Base-by-base conservation (phyloP, 2,329 filamentous ascomycete genomes). In the Pseudogymnoascus sp. region DNA sequence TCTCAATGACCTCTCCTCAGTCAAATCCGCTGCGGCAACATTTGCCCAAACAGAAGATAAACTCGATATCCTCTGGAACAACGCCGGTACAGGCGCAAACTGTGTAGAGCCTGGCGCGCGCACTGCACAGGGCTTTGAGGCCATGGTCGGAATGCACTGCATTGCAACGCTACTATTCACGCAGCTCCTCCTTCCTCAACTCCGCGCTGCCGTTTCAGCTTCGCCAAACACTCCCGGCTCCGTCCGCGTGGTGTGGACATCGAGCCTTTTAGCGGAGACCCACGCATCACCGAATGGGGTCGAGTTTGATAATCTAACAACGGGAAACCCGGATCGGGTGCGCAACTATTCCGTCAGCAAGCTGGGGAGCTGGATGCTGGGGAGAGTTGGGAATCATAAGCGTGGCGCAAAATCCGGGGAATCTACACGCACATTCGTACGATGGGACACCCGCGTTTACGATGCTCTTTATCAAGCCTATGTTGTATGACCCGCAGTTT, bases 101-200 rank as follows among this genome's bases (percentile, higher is more conserved):
- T 8, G 13, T 14, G 60, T 40, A 10, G 21, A 33, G 26, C 33
- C 56, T 14, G 56, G 29, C 16, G 31, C 37, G 13, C 33, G 53
- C 24, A 31, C 33, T 10, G 33, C 35, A 4, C 63, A 69, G 62
- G 65, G 63, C 8, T 38, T 65, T 47, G 67, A 70, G 16, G 8
- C 62, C 7, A 37, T 59, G 14, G 38, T 68, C 1, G 65, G 64
- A 4, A 64, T 61, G 0, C 67, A 70, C 53, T 67, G 63, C 29
- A 37, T 70, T 4, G 67, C 60, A 3, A 33, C 63, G 1, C 56
- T 66, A 3, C 64, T 70, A 1, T 66, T 70, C 16, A 68, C 67
- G 0, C 59, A 69, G 13, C 64, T 69, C 10, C 74, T 85, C 14
- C 78, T 78, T 21, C 71, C 75, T 0, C 67, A 74, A 0, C 70